Percentiles rank a stretch among this genome's conserved stretches.
These are phyloP conservation scores for Calocybe indica DNA, from an alignment of 768 basidiomycete species.

Conservation along the genomic window DNA sequence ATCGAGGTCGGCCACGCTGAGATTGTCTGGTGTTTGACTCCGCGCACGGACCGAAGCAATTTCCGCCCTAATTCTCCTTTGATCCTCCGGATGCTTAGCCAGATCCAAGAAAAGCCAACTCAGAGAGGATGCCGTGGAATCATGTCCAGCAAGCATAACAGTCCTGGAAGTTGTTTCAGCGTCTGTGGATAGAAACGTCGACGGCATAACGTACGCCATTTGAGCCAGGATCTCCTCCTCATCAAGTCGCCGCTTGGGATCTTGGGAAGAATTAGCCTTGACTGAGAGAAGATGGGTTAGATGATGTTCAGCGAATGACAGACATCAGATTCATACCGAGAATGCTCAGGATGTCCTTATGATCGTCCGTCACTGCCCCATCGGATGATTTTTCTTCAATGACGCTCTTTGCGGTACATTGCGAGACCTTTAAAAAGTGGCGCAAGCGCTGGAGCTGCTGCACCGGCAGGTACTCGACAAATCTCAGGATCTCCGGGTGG, in stretches of 20 bases:
- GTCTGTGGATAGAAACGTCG: slow-evolving; percentile 26
- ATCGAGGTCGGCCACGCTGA: slow-evolving; percentile 41
- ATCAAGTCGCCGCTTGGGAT: slow-evolving; percentile 33
- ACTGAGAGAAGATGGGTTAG: slow-evolving; percentile 23
- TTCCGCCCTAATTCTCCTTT: slow-evolving; percentile 60
- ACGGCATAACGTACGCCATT: slow-evolving; percentile 41
- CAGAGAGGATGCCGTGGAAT: slow-evolving; percentile 53
- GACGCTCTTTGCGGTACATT: slow-evolving; percentile 24
- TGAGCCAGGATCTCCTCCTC: slow-evolving; percentile 45
- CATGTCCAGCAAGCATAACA: slow-evolving; percentile 48
- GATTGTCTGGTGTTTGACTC: slow-evolving; percentile 4
- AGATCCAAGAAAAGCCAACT: slow-evolving; percentile 62
- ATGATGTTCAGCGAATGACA: too few species aligned
- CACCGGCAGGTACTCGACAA: too few species aligned
- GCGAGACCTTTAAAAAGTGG: too few species aligned
- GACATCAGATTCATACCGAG: slow-evolving; percentile 24
- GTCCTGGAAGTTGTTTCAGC: slow-evolving; percentile 38
- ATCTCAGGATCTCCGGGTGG: too few species aligned
- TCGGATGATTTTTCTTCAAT: slow-evolving; percentile 28
- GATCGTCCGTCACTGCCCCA: slow-evolving; percentile 25
- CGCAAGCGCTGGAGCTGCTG: too few species aligned
- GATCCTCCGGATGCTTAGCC: slow-evolving; percentile 48
- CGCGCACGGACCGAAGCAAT: slow-evolving; percentile 33
- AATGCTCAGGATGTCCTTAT: slow-evolving; percentile 35
- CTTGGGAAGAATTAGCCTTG: slow-evolving; percentile 47